phyloP scores from a whole-genome alignment of 2,329 filamentous ascomycete species.

The Immersiporthe knoxdaviesiana region DNA sequence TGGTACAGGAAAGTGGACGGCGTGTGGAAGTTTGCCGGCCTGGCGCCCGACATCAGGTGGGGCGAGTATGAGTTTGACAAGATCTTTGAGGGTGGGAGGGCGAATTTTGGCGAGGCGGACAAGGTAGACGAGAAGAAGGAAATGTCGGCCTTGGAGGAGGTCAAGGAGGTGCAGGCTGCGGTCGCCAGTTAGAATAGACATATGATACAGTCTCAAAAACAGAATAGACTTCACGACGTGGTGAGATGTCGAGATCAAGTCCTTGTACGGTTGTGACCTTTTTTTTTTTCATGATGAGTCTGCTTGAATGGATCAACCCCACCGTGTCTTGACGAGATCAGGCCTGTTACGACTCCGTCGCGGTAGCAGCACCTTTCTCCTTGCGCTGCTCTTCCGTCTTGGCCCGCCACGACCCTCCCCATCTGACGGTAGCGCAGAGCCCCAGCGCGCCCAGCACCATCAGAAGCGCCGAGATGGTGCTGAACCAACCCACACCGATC shows the following conservation, averaged over 20 bases:
- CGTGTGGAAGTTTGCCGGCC: constrained; percentile 64
- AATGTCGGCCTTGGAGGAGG: constrained; percentile 12
- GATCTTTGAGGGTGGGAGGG: constrained; percentile 51
- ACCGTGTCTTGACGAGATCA: background rate
- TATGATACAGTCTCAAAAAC: background rate
- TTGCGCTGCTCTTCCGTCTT: constrained; percentile 51
- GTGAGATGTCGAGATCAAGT: background rate
- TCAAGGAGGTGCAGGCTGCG: constrained; percentile 18
- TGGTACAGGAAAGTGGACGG: constrained; percentile 61
- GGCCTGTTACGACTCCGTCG: background rate
- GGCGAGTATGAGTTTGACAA: constrained; percentile 61
- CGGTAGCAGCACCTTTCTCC: constrained; percentile 30
- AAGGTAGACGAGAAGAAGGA: constrained; percentile 26
- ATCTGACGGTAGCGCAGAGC: constrained; percentile 52
- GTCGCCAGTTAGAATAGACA: constrained; percentile 6
- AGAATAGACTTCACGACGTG: background rate
- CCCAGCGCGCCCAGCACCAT: constrained; percentile 49
- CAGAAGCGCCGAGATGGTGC: constrained; percentile 67
- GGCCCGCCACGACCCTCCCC: constrained; percentile 56
- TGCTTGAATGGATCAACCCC: background rate
- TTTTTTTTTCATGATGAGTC: background rate
- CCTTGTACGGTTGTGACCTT: background rate
- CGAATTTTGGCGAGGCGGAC: constrained; percentile 40
- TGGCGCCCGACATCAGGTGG: constrained; percentile 60
- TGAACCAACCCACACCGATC: constrained; percentile 82